These are phyloP conservation scores for Diutina siamensis DNA, from an alignment of 1,139 yeast genomes.

Conservation along the genomic window DNA sequence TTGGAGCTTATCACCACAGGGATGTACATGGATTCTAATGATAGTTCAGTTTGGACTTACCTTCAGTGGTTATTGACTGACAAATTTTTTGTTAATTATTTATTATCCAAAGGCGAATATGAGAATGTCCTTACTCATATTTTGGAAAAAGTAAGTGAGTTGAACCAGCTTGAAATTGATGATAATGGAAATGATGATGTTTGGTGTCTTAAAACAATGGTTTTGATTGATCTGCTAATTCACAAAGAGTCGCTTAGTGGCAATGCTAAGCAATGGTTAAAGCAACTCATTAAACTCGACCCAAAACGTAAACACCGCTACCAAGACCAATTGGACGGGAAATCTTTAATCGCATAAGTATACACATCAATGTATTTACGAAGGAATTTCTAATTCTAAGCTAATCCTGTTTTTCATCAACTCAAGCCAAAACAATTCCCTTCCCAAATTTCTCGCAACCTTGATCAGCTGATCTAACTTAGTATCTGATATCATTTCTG, in stretches of 20 bases:
- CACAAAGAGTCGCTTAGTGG: constrained; percentile 7
- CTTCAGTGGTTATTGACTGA: constrained; percentile 69
- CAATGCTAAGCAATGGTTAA: constrained; percentile 18
- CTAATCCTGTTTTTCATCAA: constrained; percentile 24
- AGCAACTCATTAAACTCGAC: constrained; percentile 44
- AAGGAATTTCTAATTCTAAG: constrained; percentile 14
- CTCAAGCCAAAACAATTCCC: constrained; percentile 61
- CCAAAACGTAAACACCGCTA: constrained; percentile 62
- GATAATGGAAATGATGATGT: constrained; percentile 48
- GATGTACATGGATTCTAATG: constrained; percentile 85
- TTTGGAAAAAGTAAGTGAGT: constrained; percentile 30
- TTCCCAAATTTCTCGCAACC: constrained; percentile 51
- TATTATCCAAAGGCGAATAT: constrained; percentile 11
- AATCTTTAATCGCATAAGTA: background rate
- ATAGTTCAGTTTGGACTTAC: constrained; percentile 88
- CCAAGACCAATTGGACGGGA: constrained; percentile 21
- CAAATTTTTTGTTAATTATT: constrained; percentile 26
- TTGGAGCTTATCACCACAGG: constrained; percentile 68
- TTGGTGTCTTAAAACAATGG: constrained; percentile 56
- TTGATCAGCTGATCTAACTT: constrained; percentile 43
- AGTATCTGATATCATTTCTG: constrained; percentile 25
- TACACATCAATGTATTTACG: background rate
- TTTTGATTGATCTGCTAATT: constrained; percentile 28
- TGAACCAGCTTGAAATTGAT: constrained; percentile 47
- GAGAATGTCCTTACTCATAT: constrained; percentile 27